Evolutionary conservation across 2,329 filamentous ascomycete species (phyloP), one percentile per base, ranked within the genome.

Genomic region (Lasiodiplodia sp.): DNA sequence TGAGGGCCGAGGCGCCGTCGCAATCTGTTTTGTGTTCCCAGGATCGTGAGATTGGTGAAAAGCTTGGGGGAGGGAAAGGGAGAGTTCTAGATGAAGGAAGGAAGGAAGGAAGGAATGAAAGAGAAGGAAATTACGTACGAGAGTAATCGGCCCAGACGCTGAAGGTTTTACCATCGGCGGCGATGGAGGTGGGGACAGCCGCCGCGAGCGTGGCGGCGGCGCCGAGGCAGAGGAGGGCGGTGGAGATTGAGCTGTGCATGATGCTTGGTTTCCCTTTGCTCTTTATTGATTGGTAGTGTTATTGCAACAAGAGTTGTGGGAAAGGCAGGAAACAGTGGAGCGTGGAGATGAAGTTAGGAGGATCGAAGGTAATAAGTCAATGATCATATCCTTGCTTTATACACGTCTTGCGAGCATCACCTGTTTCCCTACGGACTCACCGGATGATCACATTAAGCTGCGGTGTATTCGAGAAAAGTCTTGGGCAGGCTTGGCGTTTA

Each of bases 91-190:
- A 14, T 4, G 2, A 23, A 14, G 21, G 12, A 18, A 18, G 14
- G 7, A 31, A 23, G 23, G 23, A 23, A 23, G 23, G 2, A 23
- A 14, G 21, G 12, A 18, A 18, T 2, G 7, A 31, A 28, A 25
- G 18, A 14, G n/a, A 8, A 14, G 40, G 49, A 7, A 25, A 10
- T 10, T 16, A 18, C 57, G 12, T 31, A 60, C 57, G 57, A n/a
- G 57, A 60, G 38, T 47, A 60, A 37, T 60, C 38, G 37, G 38
- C 38, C 57, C 38, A 60, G 57, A 60, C 47, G 38, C 23, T 25
- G 57, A 60, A 60, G 6, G 57, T 60, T 16, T 47, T 60, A 37
- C 57, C 57, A 18, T 60, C 57, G 23, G 23, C 38, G 38, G 57
- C 57, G 38, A 60, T 21, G 16, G 57, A 31, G 38, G 57, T 60